Percentiles rank a stretch among this genome's conserved stretches.
Evolutionary conservation across 768 basidiomycete genomes (phyloP).

Genomic region (Boletus huronensis): DNA sequence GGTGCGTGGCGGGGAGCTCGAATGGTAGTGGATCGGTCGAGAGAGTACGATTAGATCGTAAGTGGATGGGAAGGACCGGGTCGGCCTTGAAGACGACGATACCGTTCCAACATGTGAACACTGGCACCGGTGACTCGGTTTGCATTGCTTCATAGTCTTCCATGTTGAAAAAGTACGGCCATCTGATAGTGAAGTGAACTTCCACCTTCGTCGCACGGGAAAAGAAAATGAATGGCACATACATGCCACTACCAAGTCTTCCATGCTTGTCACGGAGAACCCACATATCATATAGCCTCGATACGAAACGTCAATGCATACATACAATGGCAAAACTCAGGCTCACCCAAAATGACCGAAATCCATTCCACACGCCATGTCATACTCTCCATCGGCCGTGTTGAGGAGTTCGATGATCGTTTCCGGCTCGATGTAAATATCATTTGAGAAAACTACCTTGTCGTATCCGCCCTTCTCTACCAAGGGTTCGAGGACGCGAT

Average conservation of each 20-base stretch:
- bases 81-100: conserved; percentile 40
- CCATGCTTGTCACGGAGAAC: conserved; percentile 21
- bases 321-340: background rate
- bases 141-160: conserved; percentile 35
- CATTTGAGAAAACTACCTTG: conserved; percentile 41
- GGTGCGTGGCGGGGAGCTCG: conserved; percentile 14
- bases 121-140: conserved; percentile 39
- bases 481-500: conserved; percentile 41
- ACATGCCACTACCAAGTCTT: conserved; percentile 17
- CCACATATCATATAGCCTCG: conserved; percentile 25
- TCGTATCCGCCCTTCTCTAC: conserved; percentile 35
- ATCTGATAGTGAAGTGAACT: background rate
- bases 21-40: conserved; percentile 29
- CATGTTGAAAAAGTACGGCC: conserved; percentile 44
- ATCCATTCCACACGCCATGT: conserved; percentile 44
- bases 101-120: conserved; percentile 47
- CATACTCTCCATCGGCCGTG: conserved; percentile 37
- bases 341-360: conserved; percentile 33
- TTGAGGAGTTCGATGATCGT: conserved; percentile 38
- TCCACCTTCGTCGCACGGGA: too few species aligned
- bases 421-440: conserved; percentile 41
- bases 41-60: conserved; percentile 38
- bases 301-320: background rate
- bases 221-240: background rate
- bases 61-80: conserved; percentile 37